Evolutionary conservation across 2,329 filamentous ascomycete genomes (phyloP), one percentile per base, ranked within the genome.

Genomic region (Penicillium sp.): DNA sequence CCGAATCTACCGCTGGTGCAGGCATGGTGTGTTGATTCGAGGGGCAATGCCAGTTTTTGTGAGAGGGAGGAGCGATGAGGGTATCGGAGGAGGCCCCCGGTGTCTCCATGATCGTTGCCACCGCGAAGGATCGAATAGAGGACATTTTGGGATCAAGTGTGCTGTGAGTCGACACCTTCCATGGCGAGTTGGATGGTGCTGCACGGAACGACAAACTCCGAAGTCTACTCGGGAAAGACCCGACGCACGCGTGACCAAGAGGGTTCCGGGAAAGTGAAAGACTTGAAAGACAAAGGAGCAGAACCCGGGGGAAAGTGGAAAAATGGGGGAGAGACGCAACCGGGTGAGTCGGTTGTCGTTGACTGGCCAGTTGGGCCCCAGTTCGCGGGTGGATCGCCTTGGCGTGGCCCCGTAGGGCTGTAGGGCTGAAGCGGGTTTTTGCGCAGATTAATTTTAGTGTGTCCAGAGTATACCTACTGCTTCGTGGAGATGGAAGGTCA

Each of bases 361-460:
- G 47, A 50, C 47, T 50, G 43, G 43, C 43, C 43, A 46, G 43
- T 46, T 36, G 18, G 10, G 49, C 33, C 27, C 24, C 46, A 10
- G 49, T 37, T 24, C 2, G 22, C 5, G 14, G 9, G 49, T 16
- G 10, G 35, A 31, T 40, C 50, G 44, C 11, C 66, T 66, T 67
- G 66, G 62, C 63, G 18, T 50, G 40, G 64, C 67, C 51, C 51
- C 59, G 58, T 69, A 69, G 65, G 67, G 43, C 43, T 46, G 43
- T 31, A 31, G 31, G 31, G 67, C 66, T 68, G 67, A 31, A 68
- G 55, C 35, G 62, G 16, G 47, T 57, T 27, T 5, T 5, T 1
- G 24, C 6, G 5, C 24, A 27, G 24, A 27, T 1, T 27, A 27
- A 4, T 6, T 27, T 27, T 7, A 6, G 24, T 27, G 6, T 7